These are phyloP conservation scores for Colletotrichum cordylinicola DNA, from an alignment of 2,329 filamentous ascomycete genomes.

Conservation along the genomic window DNA sequence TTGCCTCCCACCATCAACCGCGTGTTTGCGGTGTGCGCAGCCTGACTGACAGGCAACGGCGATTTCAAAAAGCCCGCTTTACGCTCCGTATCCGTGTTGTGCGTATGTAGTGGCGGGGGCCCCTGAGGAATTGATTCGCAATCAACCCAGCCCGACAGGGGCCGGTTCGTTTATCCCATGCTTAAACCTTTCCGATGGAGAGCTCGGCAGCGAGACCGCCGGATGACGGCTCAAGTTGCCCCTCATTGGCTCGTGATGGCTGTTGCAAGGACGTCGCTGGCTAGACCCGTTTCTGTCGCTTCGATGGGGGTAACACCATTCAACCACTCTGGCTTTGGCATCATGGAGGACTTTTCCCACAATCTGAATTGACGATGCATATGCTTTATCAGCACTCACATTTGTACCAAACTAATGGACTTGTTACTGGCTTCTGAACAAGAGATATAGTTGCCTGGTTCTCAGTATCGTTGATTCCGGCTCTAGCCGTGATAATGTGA, in stretches of 20 bases:
- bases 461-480: background rate
- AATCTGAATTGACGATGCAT: background rate
- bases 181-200: background rate
- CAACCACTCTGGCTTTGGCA: background rate
- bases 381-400: background rate
- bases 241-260: background rate
- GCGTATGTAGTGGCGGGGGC: background rate
- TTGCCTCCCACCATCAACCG: background rate
- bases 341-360: background rate
- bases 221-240: background rate
- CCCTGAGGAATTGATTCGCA: background rate
- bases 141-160: background rate
- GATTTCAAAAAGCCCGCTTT: background rate
- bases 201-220: background rate
- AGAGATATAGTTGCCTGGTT: background rate
- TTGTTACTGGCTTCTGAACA: background rate
- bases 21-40: background rate
- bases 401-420: no score
- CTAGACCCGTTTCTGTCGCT: background rate
- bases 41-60: background rate
- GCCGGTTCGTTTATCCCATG: background rate
- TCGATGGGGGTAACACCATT: background rate
- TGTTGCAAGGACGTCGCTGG: background rate
- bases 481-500: background rate
- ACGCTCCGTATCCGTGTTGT: background rate